These are phyloP conservation scores for Geranium brycei DNA, from an alignment of 345 rosid genomes.

Conservation along the genomic window DNA sequence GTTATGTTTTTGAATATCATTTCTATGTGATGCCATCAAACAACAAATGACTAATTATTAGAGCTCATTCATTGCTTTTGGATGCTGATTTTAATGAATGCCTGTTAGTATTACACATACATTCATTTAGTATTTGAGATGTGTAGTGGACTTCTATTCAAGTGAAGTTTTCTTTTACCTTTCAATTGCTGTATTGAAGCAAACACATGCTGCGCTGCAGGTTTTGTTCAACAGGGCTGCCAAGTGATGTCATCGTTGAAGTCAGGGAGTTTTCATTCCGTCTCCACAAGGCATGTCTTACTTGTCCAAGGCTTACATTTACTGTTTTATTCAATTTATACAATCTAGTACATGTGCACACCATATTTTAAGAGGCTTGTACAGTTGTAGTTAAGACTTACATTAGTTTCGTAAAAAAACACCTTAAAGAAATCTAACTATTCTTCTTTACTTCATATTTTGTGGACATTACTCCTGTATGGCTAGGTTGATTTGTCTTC, in stretches of 20 bases:
- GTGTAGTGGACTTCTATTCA: not conserved
- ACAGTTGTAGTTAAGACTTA: not conserved
- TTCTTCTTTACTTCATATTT: not conserved
- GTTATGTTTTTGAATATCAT: not conserved
- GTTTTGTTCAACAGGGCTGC: conserved; percentile 70
- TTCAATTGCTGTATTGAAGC: not conserved
- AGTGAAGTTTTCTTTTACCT: not conserved
- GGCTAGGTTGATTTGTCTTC: not conserved
- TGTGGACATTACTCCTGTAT: not conserved
- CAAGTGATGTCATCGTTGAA: conserved; percentile 62
- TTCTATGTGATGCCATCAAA: not conserved
- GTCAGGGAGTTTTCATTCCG: conserved; percentile 57
- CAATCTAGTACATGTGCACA: not conserved
- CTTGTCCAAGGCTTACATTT: not conserved
- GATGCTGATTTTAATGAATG: not conserved
- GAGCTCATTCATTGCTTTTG: not conserved
- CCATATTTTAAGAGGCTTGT: not conserved
- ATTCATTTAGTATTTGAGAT: not conserved
- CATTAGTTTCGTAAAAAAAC: not conserved
- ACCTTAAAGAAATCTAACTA: not conserved
- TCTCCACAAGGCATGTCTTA: conserved; percentile 58
- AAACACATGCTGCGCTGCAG: conserved; percentile 22
- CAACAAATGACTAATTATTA: not conserved
- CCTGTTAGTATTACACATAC: too few relatives aligned
- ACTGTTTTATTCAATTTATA: not conserved